Base-by-base conservation (phyloP, 768 basidiomycete species). In the Lentinus tigrinus region DNA sequence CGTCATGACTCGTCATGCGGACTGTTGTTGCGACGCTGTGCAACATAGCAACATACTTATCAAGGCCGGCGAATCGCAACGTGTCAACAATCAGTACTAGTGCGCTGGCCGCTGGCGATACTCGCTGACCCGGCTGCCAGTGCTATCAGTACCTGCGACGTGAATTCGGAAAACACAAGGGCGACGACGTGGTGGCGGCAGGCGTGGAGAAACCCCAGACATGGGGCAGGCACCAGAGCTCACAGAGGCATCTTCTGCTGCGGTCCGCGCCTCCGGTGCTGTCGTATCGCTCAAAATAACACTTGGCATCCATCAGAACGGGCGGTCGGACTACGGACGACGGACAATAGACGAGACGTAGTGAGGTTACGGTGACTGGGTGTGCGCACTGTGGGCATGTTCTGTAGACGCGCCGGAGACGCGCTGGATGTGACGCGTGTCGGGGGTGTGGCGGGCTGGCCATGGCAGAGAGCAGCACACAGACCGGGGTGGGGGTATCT, bases 241-340 rank as follows among this genome's bases (percentile, higher is more conserved):
- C 49, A 46, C 52, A 44, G 58, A 38, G 11, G 34, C n/a, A n/a
- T n/a, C n/a, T n/a, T n/a, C n/a, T n/a, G 39, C 58, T 58, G 57
- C 57, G 57, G 57, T 24, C 57, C 57, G 57, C 52, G 21, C 24
- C 17, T 58, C 57, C 57, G 57, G n/a, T 34, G 57, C 46, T 51
- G 50, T 24, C 56, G 57, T 53, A 49, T 27, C 52, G 57, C 57
- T 38, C 24, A 40, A 42, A 52, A 48, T 53, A 58, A 47, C 31
- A 31, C 28, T 48, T 47, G 57, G 57, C 47, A 53, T 49, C 52
- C 47, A 58, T 58, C 57, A 58, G 57, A 58, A 58, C 51, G 52
- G 27, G 55, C n/a, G 51, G 57, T 53, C 28, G 39, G 52, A 46
- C 46, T 34, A 47, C 40, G 43, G 40, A 49, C 28, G 10, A 19